These are phyloP conservation scores for Mortierella claussenii DNA, from an alignment of 192 early-diverging fungal genomes.

Conservation along the genomic window DNA sequence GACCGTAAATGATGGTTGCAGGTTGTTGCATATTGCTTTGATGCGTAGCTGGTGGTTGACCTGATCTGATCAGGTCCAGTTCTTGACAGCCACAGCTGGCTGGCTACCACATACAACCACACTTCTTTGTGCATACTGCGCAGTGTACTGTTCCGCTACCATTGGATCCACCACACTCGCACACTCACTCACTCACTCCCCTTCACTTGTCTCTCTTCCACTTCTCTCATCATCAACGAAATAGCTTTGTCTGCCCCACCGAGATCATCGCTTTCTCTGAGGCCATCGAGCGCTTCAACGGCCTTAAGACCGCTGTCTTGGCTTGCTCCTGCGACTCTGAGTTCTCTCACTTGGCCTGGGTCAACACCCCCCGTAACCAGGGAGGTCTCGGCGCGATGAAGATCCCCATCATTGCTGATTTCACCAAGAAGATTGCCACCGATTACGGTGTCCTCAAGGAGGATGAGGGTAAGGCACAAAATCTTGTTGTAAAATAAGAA, in stretches of 20 bases:
- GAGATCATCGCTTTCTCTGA: constrained; percentile 95
- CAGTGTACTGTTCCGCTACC: too few species aligned
- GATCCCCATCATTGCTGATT: constrained; percentile 89
- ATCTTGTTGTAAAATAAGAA: too few species aligned
- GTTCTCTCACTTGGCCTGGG: constrained; percentile 91
- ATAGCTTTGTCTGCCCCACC: constrained; percentile 87
- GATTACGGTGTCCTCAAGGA: constrained; percentile 91
- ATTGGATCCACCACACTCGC: background rate
- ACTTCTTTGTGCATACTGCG: too few species aligned
- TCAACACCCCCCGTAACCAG: constrained; percentile 81
- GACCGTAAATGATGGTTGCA: too few species aligned
- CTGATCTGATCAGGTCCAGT: too few species aligned
- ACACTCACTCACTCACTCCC: background rate
- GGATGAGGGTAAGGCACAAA: constrained; percentile 76
- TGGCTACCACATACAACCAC: too few species aligned
- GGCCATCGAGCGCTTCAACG: constrained; percentile 83
- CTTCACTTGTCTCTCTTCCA: background rate
- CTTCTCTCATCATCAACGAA: background rate
- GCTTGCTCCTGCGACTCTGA: constrained; percentile 81
- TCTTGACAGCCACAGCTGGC: too few species aligned
- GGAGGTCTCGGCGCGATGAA: constrained; percentile 94
- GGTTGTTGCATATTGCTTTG: too few species aligned
- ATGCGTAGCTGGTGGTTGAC: too few species aligned
- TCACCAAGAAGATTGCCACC: constrained; percentile 87
- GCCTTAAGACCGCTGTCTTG: constrained; percentile 79